Base-by-base conservation (phyloP, 495 filamentous ascomycete species). In the Podospora tetraspora region DNA sequence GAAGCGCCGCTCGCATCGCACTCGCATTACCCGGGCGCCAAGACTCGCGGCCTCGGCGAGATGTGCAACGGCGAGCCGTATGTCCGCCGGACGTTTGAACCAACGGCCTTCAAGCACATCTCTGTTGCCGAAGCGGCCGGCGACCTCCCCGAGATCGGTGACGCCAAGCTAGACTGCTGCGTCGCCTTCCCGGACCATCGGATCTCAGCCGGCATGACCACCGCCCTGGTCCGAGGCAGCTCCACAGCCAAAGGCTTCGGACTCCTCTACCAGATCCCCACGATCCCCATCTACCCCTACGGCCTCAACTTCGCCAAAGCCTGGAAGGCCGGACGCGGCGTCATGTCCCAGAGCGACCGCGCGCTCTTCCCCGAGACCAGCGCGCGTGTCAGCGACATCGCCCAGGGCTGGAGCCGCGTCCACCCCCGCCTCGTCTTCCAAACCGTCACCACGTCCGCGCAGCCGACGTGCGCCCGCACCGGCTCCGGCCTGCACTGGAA, bases 181-280 rank as follows among this genome's bases (percentile, higher is more conserved):
- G 80, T 88, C 13, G 70, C 76, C 1, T 86, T 80, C 68, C 91
- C 91, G 0, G 91, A 93, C 71, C 91, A 94, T 67, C 82, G 88
- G 0, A 56, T 80, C 2, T 70, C 81, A 0, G 21, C 67, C 0
- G 73, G 78, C 11, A 52, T 77, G 0, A 82, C 84, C 0, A 21
- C 65, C 0, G 67, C 62, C 1, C 59, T 75, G 0, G 77, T 52
- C 6, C 43, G 43, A 6, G 43, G 19, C 43, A 52, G 43, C 16
- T 52, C 43, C 1, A 52, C 43, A 0, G 6, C 16, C 43, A 52
- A 52, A 9, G 43, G 43, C 5, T 52, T 52, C 5, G 43, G 43
- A 3, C 5, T 52, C 0, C 16, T 52, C 4, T 52, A 52, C 43
- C 43, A 83, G 32, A 69, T 84, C 6, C 71, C 73, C 3, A 56